Evolutionary conservation across 2,329 filamentous ascomycete species (phyloP).

Genomic region (Aspergillus neoniger): DNA sequence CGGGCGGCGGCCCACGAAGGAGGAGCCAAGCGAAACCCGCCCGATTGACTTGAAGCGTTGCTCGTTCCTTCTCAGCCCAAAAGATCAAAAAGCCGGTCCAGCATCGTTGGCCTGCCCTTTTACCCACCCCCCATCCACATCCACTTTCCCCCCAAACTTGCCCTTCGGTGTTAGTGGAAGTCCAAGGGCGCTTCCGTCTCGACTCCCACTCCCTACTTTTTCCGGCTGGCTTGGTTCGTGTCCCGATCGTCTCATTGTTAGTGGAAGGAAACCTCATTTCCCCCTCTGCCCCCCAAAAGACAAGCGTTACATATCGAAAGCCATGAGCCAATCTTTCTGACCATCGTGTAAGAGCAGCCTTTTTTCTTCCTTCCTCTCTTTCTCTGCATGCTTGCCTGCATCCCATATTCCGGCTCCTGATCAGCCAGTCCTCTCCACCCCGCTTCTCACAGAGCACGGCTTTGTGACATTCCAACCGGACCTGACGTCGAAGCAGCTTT

Average conservation of each 20-base stretch:
- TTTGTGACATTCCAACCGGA: conserved; percentile 20
- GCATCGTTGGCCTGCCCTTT: conserved; percentile 6
- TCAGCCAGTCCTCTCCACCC: conserved; percentile 6
- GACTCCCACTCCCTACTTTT: background rate
- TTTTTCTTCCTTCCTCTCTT: conserved; percentile 5
- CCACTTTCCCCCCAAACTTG: background rate
- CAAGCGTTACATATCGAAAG: conserved; percentile 8
- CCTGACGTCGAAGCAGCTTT: conserved; percentile 29
- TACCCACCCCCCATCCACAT: background rate
- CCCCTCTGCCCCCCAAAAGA: conserved; percentile 5
- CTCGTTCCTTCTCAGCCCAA: conserved; percentile 25
- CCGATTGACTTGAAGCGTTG: conserved; percentile 14
- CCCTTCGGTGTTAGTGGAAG: conserved; percentile 6
- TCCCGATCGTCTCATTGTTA: conserved; percentile 3
- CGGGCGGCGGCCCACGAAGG: conserved; percentile 17
- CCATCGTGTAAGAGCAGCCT: conserved; percentile 26
- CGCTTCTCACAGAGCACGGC: conserved; percentile 4
- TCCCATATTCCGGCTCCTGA: background rate
- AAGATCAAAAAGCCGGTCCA: conserved; percentile 13
- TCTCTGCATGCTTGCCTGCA: conserved; percentile 1
- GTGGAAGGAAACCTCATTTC: conserved; percentile 5
- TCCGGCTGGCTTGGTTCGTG: background rate
- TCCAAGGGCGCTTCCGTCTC: conserved; percentile 7
- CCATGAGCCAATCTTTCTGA: conserved; percentile 25
- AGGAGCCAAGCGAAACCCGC: conserved; percentile 23